Evolutionary conservation across 73 alveolate genomes (phyloP).

Genomic region (Breviolum minutum): DNA sequence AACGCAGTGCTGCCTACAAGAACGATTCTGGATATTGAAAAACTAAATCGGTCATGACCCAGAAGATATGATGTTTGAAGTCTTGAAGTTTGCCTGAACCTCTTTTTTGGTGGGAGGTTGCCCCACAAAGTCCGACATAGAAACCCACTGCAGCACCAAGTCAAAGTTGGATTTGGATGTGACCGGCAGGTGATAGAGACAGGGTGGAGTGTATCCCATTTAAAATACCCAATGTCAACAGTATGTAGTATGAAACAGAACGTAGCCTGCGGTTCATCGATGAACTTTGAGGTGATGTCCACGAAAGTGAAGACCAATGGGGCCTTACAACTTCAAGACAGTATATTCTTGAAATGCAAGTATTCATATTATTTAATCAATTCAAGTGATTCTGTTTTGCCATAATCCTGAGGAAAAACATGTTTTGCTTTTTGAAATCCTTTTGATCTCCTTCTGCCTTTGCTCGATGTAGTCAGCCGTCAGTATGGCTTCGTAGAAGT

Average conservation of each 20-base stretch:
- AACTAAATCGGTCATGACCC: background rate
- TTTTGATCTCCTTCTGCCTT: background rate
- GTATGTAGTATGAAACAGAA: background rate
- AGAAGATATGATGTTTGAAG: background rate
- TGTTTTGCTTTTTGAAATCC: background rate
- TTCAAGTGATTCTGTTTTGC: no score
- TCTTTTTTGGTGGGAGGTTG: conserved; percentile 5
- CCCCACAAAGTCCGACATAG: background rate
- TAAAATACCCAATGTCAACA: background rate
- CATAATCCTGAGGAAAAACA: no score
- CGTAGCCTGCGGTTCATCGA: background rate
- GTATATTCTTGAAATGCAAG: no score
- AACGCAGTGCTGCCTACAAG: background rate
- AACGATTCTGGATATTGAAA: background rate
- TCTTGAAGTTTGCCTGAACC: background rate
- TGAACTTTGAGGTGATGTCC: background rate
- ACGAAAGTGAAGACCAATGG: background rate
- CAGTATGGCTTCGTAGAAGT: background rate
- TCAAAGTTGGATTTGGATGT: background rate
- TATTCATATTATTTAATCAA: no score
- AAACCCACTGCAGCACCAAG: conserved; percentile 26
- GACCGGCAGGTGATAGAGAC: background rate
- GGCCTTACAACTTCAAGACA: background rate
- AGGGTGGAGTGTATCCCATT: background rate
- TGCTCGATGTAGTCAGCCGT: background rate